Conservation (phyloP, 306 rosid species). For the Medicago lupulina region DNA sequence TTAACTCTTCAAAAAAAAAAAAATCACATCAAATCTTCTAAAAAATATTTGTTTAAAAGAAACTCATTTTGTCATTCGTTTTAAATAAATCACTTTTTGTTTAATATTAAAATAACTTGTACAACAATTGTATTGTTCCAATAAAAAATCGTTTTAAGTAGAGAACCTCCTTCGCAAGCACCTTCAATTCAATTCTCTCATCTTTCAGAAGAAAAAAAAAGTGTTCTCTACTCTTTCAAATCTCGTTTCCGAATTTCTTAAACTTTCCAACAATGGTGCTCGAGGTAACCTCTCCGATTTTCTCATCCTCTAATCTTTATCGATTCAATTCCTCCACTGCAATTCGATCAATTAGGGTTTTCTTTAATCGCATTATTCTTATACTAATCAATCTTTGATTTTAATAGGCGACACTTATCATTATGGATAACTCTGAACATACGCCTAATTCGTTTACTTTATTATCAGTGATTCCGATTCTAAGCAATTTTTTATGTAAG, state of each 20-base stretch:
- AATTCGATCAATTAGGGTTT: constrained; percentile 57
- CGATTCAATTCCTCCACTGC: background rate
- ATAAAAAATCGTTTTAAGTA: background rate
- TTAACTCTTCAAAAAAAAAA: too few relatives aligned
- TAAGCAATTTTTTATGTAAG: background rate
- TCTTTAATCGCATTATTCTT: background rate
- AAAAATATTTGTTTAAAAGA: too few relatives aligned
- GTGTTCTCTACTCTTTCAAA: constrained; percentile 6
- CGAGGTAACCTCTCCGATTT: constrained; percentile 58
- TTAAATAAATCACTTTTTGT: too few relatives aligned
- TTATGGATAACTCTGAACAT: constrained; percentile 95
- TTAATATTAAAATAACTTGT: too few relatives aligned
- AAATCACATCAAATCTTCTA: too few relatives aligned
- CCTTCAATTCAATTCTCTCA: background rate
- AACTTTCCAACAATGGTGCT: constrained; percentile 71
- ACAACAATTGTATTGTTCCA: background rate
- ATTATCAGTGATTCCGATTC: background rate
- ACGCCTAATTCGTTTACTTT: constrained; percentile 41
- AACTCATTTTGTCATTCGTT: too few relatives aligned
- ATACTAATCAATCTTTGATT: background rate
- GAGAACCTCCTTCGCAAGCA: constrained; percentile 28
- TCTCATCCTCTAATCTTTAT: background rate
- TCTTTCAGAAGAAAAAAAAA: background rate
- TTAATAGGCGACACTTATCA: constrained; percentile 85
- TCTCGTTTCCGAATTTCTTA: constrained; percentile 19